A percentile compares a stretch with the other conserved stretches of the same genome.
Conservation (phyloP, 202 grass and related monocot species). For the Setaria viridis region DNA sequence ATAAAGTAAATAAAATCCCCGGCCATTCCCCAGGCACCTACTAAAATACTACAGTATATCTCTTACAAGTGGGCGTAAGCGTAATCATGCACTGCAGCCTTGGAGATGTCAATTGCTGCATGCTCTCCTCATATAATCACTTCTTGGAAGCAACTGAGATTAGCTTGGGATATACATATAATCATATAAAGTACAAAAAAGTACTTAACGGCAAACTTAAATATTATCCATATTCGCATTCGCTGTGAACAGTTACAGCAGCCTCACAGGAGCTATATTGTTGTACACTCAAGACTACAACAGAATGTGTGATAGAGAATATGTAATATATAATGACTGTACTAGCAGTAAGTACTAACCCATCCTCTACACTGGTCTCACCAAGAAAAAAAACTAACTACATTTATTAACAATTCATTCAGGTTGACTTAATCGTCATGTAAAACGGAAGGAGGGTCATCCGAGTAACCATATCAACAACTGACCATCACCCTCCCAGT, state of each 20-base stretch:
- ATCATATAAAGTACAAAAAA: background rate
- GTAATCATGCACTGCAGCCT: background rate
- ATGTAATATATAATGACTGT: constrained; percentile 8
- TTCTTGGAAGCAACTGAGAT: background rate
- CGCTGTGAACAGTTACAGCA: background rate
- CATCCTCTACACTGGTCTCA: constrained; percentile 21
- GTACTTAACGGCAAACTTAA: background rate
- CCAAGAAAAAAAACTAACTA: constrained; percentile 15
- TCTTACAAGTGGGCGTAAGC: no score
- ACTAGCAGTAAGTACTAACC: constrained; percentile 3
- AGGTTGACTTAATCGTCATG: background rate
- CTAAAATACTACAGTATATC: background rate
- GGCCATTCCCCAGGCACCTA: background rate
- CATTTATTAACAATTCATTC: constrained; percentile 55
- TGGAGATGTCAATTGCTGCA: background rate
- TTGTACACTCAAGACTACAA: constrained; percentile 46
- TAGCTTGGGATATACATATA: background rate
- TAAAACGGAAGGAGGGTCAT: constrained; percentile 39
- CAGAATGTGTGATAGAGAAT: constrained; percentile 21
- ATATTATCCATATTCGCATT: constrained; percentile 31
- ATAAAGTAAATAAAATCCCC: background rate
- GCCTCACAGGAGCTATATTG: background rate
- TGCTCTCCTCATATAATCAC: background rate
- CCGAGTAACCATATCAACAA: constrained; percentile 54
- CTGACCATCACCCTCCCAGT: constrained; percentile 36